These are phyloP conservation scores for Arthrinium puccinioides DNA, from an alignment of 2,329 filamentous ascomycete species.

Conservation along the genomic window DNA sequence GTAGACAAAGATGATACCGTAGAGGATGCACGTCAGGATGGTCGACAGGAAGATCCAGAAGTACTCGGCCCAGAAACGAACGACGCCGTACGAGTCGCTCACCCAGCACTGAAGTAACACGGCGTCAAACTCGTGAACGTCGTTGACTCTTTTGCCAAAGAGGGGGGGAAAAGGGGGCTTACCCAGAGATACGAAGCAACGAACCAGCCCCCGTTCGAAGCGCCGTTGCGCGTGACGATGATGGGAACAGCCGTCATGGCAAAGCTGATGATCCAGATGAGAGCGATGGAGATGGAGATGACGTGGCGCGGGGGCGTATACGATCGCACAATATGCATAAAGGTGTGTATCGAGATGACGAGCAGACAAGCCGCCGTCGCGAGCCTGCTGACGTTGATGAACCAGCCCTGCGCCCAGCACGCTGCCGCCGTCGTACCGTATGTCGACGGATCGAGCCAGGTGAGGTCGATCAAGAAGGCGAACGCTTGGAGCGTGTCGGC, in stretches of 20 bases:
- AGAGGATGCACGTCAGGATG: slow-evolving; percentile 24
- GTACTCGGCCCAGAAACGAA: slow-evolving; percentile 54
- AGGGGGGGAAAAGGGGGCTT: no score
- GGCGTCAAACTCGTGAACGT: slow-evolving; percentile 4
- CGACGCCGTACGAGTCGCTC: slow-evolving; percentile 37
- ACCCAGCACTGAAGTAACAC: slow-evolving; percentile 62
- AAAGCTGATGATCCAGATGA: not conserved
- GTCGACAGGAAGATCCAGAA: slow-evolving; percentile 48
- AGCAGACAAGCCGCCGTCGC: not conserved
- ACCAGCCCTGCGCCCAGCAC: not conserved
- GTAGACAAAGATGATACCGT: slow-evolving; percentile 27
- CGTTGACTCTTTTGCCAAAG: not conserved
- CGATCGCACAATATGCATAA: not conserved
- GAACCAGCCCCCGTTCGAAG: slow-evolving; percentile 56
- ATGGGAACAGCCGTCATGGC: not conserved
- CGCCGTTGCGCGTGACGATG: slow-evolving; percentile 28
- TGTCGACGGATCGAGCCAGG: not conserved
- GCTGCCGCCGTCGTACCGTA: not conserved
- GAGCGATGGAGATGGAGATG: not conserved
- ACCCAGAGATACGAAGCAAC: slow-evolving; percentile 32
- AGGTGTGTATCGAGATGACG: not conserved
- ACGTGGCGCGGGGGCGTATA: not conserved
- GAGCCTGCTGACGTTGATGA: not conserved
- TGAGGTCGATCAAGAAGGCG: not conserved
- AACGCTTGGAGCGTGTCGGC: not conserved